phyloP scores from a whole-genome alignment of 2,329 filamentous ascomycete genomes.

The Diplodia sapinea region DNA sequence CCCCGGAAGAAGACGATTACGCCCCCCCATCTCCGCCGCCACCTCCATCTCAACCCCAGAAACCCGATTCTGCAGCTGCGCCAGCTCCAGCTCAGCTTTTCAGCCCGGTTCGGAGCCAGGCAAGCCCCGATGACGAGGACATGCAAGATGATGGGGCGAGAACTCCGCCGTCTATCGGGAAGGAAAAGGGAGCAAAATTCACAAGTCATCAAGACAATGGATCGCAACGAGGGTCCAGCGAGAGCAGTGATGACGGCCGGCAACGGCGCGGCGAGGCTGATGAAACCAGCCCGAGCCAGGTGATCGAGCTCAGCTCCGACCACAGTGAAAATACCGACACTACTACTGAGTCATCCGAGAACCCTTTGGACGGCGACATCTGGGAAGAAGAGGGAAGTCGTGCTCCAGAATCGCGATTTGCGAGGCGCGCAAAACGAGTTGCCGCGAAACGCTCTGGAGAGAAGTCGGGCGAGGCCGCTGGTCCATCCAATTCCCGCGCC shows the following conservation, averaged over 20 bases:
- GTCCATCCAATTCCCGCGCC: slow-evolving; percentile 42
- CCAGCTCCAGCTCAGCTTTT: slow-evolving; percentile 37
- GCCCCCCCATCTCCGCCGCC: slow-evolving; percentile 10
- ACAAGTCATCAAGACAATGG: slow-evolving; percentile 7
- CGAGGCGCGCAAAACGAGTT: slow-evolving; percentile 9
- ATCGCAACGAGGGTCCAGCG: background rate
- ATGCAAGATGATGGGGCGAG: slow-evolving; percentile 43
- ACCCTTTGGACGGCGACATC: slow-evolving; percentile 47
- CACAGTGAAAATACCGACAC: slow-evolving; percentile 19
- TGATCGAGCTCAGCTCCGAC: slow-evolving; percentile 37
- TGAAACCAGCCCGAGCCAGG: slow-evolving; percentile 33
- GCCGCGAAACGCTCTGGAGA: slow-evolving; percentile 10
- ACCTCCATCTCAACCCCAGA: slow-evolving; percentile 39
- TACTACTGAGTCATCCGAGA: background rate
- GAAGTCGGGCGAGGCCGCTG: background rate
- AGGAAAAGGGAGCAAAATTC: background rate
- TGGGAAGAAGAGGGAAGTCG: slow-evolving; percentile 56
- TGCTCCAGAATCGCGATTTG: slow-evolving; percentile 5
- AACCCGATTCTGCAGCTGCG: slow-evolving; percentile 21
- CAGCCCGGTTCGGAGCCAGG: slow-evolving; percentile 39
- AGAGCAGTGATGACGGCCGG: slow-evolving; percentile 28
- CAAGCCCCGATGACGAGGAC: slow-evolving; percentile 35
- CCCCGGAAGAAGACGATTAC: slow-evolving; percentile 42
- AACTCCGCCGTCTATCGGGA: slow-evolving; percentile 32
- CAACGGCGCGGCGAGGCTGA: slow-evolving; percentile 31